A percentile compares a stretch with the other conserved stretches of the same genome.
These are phyloP conservation scores for Xylaria sp. DNA, from an alignment of 2,329 filamentous ascomycete species.

Conservation along the genomic window DNA sequence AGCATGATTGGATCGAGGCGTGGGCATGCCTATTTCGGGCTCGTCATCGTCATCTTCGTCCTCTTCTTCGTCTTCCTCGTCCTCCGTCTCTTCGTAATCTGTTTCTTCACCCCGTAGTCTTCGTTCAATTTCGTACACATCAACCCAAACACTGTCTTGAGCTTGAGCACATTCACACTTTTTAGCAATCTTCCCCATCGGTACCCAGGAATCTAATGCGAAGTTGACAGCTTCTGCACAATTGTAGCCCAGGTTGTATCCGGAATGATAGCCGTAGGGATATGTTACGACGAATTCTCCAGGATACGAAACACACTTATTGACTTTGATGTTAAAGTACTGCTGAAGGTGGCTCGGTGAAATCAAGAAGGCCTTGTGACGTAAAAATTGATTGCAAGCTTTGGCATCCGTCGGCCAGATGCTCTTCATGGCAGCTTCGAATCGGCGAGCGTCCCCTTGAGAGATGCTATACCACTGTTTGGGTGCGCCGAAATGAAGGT, in stretches of 20 bases:
- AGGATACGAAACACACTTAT: constrained; percentile 93
- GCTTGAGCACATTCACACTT: constrained; percentile 96
- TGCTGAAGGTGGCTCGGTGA: constrained; percentile 88
- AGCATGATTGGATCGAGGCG: constrained; percentile 79
- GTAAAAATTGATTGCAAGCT: constrained; percentile 93
- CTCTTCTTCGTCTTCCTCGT: constrained; percentile 71
- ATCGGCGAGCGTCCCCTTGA: constrained; percentile 90
- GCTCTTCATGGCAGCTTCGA: constrained; percentile 93
- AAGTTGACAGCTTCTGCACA: constrained; percentile 99
- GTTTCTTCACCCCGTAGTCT: constrained; percentile 91
- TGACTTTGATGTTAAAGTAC: constrained; percentile 94
- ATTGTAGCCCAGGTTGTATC: constrained; percentile 98
- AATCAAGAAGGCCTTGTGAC: constrained; percentile 97
- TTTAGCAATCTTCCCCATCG: constrained; percentile 94
- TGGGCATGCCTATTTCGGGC: constrained; percentile 71
- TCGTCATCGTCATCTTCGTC: constrained; percentile 71
- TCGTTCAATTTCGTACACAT: constrained; percentile 94
- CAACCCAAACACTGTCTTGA: constrained; percentile 97
- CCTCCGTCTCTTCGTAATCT: constrained; percentile 82
- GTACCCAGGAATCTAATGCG: constrained; percentile 92
- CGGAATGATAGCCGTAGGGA: constrained; percentile 97
- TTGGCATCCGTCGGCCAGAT: constrained; percentile 97
- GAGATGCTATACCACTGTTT: constrained; percentile 99
- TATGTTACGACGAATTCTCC: constrained; percentile 99
- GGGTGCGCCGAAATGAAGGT: constrained; percentile 96